A percentile compares a stretch with the other conserved stretches of the same genome.
Conservation (phyloP, 768 basidiomycete genomes). For the Amyloporia xantha region DNA sequence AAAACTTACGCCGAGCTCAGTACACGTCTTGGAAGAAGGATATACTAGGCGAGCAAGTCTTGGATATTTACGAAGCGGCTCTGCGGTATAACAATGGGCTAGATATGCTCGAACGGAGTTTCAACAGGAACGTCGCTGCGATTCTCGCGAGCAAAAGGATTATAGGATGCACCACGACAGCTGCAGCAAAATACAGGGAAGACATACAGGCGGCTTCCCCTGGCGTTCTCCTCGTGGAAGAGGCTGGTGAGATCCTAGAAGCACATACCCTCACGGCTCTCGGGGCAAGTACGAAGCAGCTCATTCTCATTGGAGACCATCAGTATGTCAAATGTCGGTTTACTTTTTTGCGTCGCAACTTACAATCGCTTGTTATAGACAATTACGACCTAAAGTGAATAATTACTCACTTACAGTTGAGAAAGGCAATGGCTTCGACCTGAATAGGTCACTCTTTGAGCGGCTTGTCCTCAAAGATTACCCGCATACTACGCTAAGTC, state of each 20-base stretch:
- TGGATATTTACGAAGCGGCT: conserved; percentile 25
- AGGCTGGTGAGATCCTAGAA: conserved; percentile 69
- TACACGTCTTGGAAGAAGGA: conserved; percentile 29
- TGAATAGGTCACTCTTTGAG: conserved; percentile 65
- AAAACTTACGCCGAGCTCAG: conserved; percentile 21
- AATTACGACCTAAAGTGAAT: conserved; percentile 68
- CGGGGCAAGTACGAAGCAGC: conserved; percentile 36
- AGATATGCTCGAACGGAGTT: conserved; percentile 30
- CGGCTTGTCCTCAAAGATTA: conserved; percentile 56
- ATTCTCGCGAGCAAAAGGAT: conserved; percentile 43
- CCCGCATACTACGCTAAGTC: conserved; percentile 48
- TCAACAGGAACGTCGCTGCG: conserved; percentile 25
- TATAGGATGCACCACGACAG: conserved; percentile 66
- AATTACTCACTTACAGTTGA: conserved; percentile 60
- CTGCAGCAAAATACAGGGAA: conserved; percentile 52
- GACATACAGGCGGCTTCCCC: conserved; percentile 40
- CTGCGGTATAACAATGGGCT: conserved; percentile 36
- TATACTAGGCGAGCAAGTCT: conserved; percentile 30
- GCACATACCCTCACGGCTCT: conserved; percentile 59
- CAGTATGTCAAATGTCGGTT: conserved; percentile 37
- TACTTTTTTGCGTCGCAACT: background rate
- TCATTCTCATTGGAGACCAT: conserved; percentile 69
- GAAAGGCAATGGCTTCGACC: conserved; percentile 58
- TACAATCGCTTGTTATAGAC: too few relatives aligned
- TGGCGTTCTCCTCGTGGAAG: conserved; percentile 57